A percentile compares a stretch with the other conserved stretches of the same genome.
Conservation (phyloP, 2,329 filamentous ascomycete species). For the Cladophialophora chaetospira region DNA sequence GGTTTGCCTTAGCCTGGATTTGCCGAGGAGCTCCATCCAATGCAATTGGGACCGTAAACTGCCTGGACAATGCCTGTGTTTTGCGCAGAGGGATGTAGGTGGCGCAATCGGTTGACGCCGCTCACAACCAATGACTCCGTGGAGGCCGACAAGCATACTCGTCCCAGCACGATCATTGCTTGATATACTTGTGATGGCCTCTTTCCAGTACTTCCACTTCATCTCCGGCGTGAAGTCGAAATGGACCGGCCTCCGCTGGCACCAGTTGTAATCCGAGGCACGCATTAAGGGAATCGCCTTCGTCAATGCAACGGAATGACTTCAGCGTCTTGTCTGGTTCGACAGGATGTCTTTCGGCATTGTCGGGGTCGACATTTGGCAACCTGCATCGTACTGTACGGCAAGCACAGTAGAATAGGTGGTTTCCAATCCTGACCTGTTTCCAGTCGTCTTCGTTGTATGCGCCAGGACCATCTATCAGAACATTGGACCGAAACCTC, state of each 20-base stretch:
- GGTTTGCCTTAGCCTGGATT: too few species aligned
- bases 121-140: too few species aligned
- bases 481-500: conserved; percentile 61
- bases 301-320: conserved; percentile 54
- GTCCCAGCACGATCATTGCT: conserved; percentile 32
- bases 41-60: too few species aligned
- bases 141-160: too few species aligned
- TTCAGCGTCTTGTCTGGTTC: conserved; percentile 55
- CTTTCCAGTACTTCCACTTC: conserved; percentile 44
- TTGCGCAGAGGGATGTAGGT: too few species aligned
- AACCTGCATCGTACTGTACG: conserved; percentile 58
- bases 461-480: conserved; percentile 54
- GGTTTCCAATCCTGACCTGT: conserved; percentile 47
- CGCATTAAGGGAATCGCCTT: conserved; percentile 50
- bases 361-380: conserved; percentile 61
- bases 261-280: conserved; percentile 57
- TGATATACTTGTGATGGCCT: conserved; percentile 48
- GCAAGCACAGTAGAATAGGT: conserved; percentile 29
- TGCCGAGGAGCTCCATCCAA: too few species aligned
- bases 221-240: conserved; percentile 42
- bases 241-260: conserved; percentile 33
- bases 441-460: conserved; percentile 63
- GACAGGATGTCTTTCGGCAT: conserved; percentile 49
- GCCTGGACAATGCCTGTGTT: too few species aligned
- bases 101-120: too few species aligned